Evolutionary conservation across 768 basidiomycete genomes (phyloP).

Genomic region (Suillus americanus): DNA sequence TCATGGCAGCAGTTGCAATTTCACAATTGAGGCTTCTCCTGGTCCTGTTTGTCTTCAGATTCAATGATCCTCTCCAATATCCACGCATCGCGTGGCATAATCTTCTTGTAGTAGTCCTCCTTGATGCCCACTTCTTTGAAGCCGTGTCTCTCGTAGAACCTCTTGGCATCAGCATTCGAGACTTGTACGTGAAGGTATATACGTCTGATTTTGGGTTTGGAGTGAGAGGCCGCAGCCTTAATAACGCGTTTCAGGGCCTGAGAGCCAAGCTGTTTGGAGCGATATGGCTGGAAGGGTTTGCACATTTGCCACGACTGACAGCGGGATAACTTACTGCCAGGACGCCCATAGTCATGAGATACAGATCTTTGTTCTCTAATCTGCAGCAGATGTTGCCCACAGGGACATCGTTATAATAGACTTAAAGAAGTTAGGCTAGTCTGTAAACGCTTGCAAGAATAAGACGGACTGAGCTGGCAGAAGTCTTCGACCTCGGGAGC

Average conservation of each 20-base stretch:
- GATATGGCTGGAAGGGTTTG: slow-evolving; percentile 60
- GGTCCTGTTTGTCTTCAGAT: slow-evolving; percentile 2
- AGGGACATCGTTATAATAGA: slow-evolving; percentile 92
- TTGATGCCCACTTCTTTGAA: slow-evolving; percentile 68
- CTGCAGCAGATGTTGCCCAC: slow-evolving; percentile 88
- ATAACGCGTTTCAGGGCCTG: slow-evolving; percentile 69
- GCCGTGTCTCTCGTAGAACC: slow-evolving; percentile 82
- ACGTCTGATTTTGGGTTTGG: slow-evolving; percentile 61
- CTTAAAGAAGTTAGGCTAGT: slow-evolving; percentile 36
- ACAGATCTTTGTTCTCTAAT: slow-evolving; percentile 63
- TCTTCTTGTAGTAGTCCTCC: slow-evolving; percentile 87
- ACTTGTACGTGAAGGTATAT: slow-evolving; percentile 87
- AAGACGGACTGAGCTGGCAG: slow-evolving; percentile 79
- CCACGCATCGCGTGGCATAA: slow-evolving; percentile 84
- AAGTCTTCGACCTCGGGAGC: slow-evolving; percentile 79
- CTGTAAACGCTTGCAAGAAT: slow-evolving; percentile 13
- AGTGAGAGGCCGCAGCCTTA: slow-evolving; percentile 55
- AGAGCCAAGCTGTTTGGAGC: slow-evolving; percentile 74
- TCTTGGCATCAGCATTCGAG: slow-evolving; percentile 75
- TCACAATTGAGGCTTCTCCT: background rate
- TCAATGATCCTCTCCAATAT: slow-evolving; percentile 66
- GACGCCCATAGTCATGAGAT: slow-evolving; percentile 92
- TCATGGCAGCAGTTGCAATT: background rate
- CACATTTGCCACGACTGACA: slow-evolving; percentile 13
- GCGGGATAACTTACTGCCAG: slow-evolving; percentile 63